Percentiles rank a stretch among this genome's conserved stretches.
Evolutionary conservation across 2,329 filamentous ascomycete species (phyloP).

Genomic region (Westerdykella aurantiaca): DNA sequence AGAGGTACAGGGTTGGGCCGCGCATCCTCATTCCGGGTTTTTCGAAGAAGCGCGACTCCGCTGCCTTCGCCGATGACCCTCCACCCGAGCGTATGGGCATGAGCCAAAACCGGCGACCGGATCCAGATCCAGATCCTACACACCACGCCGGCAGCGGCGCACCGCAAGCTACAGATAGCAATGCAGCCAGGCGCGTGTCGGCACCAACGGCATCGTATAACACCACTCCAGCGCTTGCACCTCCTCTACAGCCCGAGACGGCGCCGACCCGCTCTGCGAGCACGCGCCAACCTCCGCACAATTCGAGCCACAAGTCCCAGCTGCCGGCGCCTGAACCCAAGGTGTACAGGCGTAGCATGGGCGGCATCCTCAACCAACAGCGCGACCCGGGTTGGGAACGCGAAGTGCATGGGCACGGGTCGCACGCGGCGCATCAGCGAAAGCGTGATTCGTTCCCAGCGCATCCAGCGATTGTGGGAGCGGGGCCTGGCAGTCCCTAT

Average conservation of each 20-base stretch:
- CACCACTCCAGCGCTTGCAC: constrained; percentile 9
- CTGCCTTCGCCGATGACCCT: constrained; percentile 7
- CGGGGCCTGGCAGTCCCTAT: constrained; percentile 30
- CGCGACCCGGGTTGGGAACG: constrained; percentile 23
- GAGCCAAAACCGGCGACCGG: constrained; percentile 15
- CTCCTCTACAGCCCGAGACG: constrained; percentile 7
- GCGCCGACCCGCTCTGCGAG: constrained; percentile 19
- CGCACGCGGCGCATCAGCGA: constrained; percentile 17
- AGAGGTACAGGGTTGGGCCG: constrained; percentile 33
- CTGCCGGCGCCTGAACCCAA: constrained; percentile 19
- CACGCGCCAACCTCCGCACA: constrained; percentile 21
- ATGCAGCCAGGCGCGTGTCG: constrained; percentile 21
- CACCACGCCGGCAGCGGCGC: constrained; percentile 3
- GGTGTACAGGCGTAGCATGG: constrained; percentile 25
- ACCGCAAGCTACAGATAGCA: constrained; percentile 5
- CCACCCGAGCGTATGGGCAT: constrained; percentile 2
- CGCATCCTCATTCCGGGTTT: constrained; percentile 28
- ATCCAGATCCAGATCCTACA: constrained; percentile 9
- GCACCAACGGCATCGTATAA: constrained; percentile 17
- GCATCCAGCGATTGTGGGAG: constrained; percentile 34
- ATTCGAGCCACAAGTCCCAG: constrained; percentile 33
- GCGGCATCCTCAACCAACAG: constrained; percentile 30
- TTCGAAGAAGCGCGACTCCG: constrained; percentile 19
- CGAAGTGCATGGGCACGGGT: constrained; percentile 9
- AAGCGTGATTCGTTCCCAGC: constrained; percentile 32